Conservation (phyloP, 164 flowering plant genomes). For the Vitis rotundifolia region DNA sequence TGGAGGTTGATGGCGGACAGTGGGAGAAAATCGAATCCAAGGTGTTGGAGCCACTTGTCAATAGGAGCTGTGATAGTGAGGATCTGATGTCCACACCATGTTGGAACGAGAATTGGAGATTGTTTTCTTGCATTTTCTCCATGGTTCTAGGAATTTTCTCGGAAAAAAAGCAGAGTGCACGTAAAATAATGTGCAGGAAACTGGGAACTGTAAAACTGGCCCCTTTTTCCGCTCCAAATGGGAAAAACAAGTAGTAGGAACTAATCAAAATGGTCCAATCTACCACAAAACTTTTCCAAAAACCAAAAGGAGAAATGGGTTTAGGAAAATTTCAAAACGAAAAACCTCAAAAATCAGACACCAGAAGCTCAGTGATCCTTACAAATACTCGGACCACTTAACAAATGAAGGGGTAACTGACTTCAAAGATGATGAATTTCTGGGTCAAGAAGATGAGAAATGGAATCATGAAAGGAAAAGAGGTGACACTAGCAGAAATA, state of each 20-base stretch:
- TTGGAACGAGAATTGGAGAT: conserved; percentile 8
- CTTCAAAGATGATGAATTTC: background rate
- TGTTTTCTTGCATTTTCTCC: conserved; percentile 32
- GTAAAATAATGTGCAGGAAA: conserved; percentile 21
- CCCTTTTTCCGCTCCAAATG: conserved; percentile 19
- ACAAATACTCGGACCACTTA: background rate
- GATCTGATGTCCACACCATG: conserved; percentile 28
- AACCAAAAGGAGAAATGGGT: background rate
- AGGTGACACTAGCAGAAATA: background rate
- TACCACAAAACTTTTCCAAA: too few species aligned
- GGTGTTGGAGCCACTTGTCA: conserved; percentile 53
- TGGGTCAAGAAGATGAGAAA: background rate
- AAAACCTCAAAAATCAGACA: background rate
- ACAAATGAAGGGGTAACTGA: background rate
- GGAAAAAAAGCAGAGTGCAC: conserved; percentile 11
- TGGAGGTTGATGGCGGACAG: conserved; percentile 30
- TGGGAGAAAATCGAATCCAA: conserved; percentile 66
- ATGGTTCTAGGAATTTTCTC: conserved; percentile 11
- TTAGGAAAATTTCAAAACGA: background rate
- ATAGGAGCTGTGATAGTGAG: conserved; percentile 59
- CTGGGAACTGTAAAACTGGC: conserved; percentile 16
- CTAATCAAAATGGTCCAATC: too few species aligned
- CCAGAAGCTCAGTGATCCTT: background rate
- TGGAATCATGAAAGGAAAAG: background rate
- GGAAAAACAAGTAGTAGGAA: background rate